These are phyloP conservation scores for Mercurialis annua DNA, from an alignment of 345 rosid genomes.

Conservation along the genomic window DNA sequence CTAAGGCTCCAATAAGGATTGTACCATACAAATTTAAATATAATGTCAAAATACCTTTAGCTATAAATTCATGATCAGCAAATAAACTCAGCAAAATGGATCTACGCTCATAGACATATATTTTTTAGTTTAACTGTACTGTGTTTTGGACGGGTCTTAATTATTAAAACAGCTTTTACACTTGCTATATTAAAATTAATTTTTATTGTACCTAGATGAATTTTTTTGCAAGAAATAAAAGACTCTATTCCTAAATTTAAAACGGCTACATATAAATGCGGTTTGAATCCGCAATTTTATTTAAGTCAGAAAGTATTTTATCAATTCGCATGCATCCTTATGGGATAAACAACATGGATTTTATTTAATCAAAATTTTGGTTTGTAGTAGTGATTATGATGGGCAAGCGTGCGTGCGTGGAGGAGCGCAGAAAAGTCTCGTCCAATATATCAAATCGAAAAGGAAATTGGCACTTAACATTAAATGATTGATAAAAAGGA, in stretches of 20 bases:
- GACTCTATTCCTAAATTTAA: too few relatives aligned
- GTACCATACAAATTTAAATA: background rate
- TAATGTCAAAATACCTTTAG: background rate
- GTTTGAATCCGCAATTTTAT: too few relatives aligned
- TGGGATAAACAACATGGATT: too few relatives aligned
- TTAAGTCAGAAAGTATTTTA: too few relatives aligned
- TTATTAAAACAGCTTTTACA: too few relatives aligned
- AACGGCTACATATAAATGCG: too few relatives aligned
- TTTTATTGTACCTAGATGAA: too few relatives aligned
- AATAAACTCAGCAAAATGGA: background rate
- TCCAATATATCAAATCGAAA: background rate
- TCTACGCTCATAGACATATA: background rate
- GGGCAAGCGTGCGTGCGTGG: conserved; percentile 10
- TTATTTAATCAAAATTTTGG: background rate
- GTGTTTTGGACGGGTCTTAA: too few relatives aligned
- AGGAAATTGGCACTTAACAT: background rate
- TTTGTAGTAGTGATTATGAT: background rate
- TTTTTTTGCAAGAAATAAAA: too few relatives aligned
- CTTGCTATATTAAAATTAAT: too few relatives aligned
- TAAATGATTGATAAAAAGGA: conserved; percentile 8
- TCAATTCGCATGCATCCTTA: too few relatives aligned
- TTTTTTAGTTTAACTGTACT: background rate
- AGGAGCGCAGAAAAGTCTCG: conserved; percentile 11
- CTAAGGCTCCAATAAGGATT: conserved; percentile 1
- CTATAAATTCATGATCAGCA: background rate